A percentile compares a stretch with the other conserved stretches of the same genome.
These are phyloP conservation scores for Sisymbrium irio DNA, from an alignment of 345 rosid genomes.

Conservation along the genomic window DNA sequence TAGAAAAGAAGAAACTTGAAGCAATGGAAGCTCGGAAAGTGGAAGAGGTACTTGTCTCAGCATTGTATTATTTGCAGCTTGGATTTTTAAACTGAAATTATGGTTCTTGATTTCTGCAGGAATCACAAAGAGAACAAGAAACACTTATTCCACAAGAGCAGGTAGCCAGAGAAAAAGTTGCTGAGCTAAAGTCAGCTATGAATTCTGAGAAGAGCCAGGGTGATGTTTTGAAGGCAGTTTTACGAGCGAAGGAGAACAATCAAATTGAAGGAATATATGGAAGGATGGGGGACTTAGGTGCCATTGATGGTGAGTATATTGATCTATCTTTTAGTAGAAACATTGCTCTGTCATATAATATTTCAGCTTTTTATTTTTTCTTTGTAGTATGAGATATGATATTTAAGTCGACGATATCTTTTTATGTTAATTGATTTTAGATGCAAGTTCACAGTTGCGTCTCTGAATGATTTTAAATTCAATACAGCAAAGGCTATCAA, in stretches of 20 bases:
- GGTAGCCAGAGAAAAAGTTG: conserved; percentile 86
- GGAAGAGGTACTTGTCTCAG: conserved; percentile 59
- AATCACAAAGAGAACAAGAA: conserved; percentile 79
- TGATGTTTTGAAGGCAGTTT: conserved; percentile 80
- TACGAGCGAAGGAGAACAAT: conserved; percentile 76
- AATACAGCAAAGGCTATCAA: not conserved
- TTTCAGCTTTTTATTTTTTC: conserved; percentile 3
- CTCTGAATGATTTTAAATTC: not conserved
- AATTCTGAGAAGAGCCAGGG: conserved; percentile 94
- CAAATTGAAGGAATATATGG: conserved; percentile 91
- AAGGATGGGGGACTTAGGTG: conserved; percentile 98
- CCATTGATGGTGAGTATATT: conserved; percentile 74
- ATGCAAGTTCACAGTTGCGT: not conserved
- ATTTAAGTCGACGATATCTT: not conserved
- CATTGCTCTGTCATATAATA: not conserved
- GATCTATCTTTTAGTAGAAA: conserved; percentile 18
- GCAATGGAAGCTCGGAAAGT: conserved; percentile 63
- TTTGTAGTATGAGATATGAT: not conserved
- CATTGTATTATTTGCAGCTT: conserved; percentile 19
- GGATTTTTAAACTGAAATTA: conserved; percentile 22
- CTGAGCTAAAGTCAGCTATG: conserved; percentile 72
- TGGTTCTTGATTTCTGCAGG: conserved; percentile 46
- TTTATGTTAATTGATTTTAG: not conserved
- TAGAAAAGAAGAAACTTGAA: conserved; percentile 62
- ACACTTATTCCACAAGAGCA: conserved; percentile 77